phyloP scores from a whole-genome alignment of 805 yeast genomes.

The Ogataea populi-albae region DNA sequence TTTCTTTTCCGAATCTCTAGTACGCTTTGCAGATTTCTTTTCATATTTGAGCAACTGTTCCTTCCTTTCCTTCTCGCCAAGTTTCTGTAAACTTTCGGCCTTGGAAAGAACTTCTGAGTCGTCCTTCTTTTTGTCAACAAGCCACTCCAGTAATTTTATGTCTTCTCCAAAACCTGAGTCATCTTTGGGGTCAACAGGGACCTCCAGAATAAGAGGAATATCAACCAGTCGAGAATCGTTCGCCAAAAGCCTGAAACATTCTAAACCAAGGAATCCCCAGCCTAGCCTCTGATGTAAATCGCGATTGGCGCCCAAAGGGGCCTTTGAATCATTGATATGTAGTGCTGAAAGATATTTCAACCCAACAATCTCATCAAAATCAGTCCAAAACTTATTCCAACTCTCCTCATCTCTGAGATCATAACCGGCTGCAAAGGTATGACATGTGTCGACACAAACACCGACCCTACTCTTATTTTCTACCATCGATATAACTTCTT shows the following conservation, averaged over 20 bases:
- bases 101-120: slow-evolving; percentile 56
- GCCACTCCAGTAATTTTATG: slow-evolving; percentile 78
- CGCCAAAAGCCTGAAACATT: slow-evolving; percentile 74
- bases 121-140: slow-evolving; percentile 52
- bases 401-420: slow-evolving; percentile 63
- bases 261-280: slow-evolving; percentile 83
- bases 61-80: slow-evolving; percentile 68
- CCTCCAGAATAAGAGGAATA: slow-evolving; percentile 83
- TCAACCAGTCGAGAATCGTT: slow-evolving; percentile 58
- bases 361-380: slow-evolving; percentile 76
- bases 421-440: slow-evolving; percentile 94
- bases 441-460: slow-evolving; percentile 95
- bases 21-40: slow-evolving; percentile 41
- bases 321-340: slow-evolving; percentile 93
- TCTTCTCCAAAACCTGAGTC: slow-evolving; percentile 74
- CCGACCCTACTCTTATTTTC: slow-evolving; percentile 85
- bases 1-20: slow-evolving; percentile 16
- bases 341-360: slow-evolving; percentile 70
- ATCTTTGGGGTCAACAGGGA: slow-evolving; percentile 65
- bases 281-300: slow-evolving; percentile 92
- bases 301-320: slow-evolving; percentile 84
- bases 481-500: slow-evolving; percentile 70
- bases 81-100: slow-evolving; percentile 44
- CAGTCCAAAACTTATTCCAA: slow-evolving; percentile 67
- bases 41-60: slow-evolving; percentile 67